Evolutionary conservation across 805 yeast genomes (phyloP), one percentile per base, ranked within the genome.

Genomic region (Metschnikowia cerradonensis): DNA sequence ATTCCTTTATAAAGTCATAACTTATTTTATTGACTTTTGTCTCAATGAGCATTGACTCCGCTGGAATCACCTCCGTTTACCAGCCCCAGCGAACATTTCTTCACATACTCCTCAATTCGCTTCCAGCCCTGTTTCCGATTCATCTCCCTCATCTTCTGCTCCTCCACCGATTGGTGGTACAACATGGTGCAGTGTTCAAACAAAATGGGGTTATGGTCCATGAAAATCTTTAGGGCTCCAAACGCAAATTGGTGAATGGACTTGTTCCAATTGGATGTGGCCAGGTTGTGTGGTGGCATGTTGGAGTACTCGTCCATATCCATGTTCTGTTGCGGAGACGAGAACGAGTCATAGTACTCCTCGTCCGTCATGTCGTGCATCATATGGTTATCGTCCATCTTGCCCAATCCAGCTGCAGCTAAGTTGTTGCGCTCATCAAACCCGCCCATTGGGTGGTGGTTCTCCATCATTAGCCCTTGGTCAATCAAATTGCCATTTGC

Each of bases 151-250:
- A 80, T 80, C 57, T 79, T 80, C 63, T 86, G 88, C 58, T 86
- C 90, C 60, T 83, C 88, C 52, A 86, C 73, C 45, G 88, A 83
- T 60, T 89, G 89, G 60, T 90, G 86, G 67, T 90, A 90, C 55
- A 88, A 70, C 60, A 88, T 79, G n/a, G 95, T 87, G 65, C 98
- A 92, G 64, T 90, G 91, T 66, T 91, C 97, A 68, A 89, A 94
- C 23, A 92, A 75, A 7, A 85, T 84, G 14, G 96, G 96, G 66
- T 91, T 91, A 47, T 94, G 86, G 62, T 92, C 97, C 83, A 91
- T 82, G 63, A 94, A 91, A 50, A 89, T 86, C 67, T 90, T 90
- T 60, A 94, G 76, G 0, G 98, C 97, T 51, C 87, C 88, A 71
- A 82, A 90, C 1, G 96, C 95, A 76, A 92, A 81, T 45, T 89